These are phyloP conservation scores for Tilletia walkeri DNA, from an alignment of 1,284 basidiomycete genomes.

Conservation along the genomic window DNA sequence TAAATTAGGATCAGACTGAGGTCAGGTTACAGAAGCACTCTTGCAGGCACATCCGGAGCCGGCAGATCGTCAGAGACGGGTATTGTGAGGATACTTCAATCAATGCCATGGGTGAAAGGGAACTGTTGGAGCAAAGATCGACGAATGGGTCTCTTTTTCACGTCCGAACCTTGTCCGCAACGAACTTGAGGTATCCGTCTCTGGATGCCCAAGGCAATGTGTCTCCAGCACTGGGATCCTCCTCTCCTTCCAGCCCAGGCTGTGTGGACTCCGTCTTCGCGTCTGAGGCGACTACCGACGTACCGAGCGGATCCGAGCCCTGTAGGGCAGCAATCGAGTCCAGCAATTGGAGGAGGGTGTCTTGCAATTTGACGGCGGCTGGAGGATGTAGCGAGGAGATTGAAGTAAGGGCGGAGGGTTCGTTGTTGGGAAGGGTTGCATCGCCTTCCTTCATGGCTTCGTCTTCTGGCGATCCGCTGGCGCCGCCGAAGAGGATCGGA, in stretches of 20 bases:
- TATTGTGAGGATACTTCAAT: too few species aligned
- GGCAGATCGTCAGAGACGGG: too few species aligned
- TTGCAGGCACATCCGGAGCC: too few species aligned
- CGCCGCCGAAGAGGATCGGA: not conserved
- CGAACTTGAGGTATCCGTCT: slow-evolving; percentile 12
- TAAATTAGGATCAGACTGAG: too few species aligned
- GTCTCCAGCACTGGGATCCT: not conserved
- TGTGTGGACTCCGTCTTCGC: not conserved
- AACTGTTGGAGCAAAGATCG: too few species aligned
- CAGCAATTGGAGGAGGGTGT: not conserved
- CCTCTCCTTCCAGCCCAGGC: too few species aligned
- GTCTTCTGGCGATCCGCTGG: not conserved
- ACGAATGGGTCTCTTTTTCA: not conserved
- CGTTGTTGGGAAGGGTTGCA: not conserved
- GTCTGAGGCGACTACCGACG: not conserved
- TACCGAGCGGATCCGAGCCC: not conserved
- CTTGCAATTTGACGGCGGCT: not conserved
- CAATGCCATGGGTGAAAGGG: too few species aligned
- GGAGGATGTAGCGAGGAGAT: not conserved
- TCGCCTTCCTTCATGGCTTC: not conserved
- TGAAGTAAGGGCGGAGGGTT: not conserved
- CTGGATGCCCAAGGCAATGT: not conserved
- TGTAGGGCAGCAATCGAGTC: not conserved
- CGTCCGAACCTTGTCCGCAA: slow-evolving; percentile 7
- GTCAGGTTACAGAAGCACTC: too few species aligned